Evolutionary conservation across 2,329 filamentous ascomycete genomes (phyloP).

Genomic region (Fusarium sp.): DNA sequence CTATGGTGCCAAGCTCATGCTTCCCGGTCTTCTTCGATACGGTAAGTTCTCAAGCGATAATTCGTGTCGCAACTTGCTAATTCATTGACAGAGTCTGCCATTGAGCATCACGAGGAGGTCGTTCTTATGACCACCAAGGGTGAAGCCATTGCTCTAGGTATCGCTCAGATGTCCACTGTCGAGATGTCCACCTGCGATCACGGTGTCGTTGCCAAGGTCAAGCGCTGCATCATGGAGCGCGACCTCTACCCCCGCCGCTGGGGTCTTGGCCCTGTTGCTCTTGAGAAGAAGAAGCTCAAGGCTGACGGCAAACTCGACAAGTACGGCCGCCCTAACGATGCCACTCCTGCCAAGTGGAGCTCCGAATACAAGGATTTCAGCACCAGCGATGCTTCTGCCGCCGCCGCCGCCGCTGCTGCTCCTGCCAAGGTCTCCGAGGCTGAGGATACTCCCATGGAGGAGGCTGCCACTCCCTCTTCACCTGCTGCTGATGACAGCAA

Average conservation of each 20-base stretch:
- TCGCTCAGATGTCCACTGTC: slow-evolving; percentile 97
- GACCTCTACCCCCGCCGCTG: slow-evolving; percentile 96
- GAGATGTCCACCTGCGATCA: slow-evolving; percentile 98
- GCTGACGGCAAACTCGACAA: slow-evolving; percentile 98
- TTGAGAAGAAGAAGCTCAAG: slow-evolving; percentile 99
- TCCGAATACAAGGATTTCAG: slow-evolving; percentile 91
- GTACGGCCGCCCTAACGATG: slow-evolving; percentile 91
- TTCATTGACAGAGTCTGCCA: slow-evolving; percentile 74
- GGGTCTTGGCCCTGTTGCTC: slow-evolving; percentile 91
- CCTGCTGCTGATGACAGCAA: slow-evolving; percentile 65
- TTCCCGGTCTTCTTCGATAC: slow-evolving; percentile 93
- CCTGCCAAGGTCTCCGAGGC: slow-evolving; percentile 50
- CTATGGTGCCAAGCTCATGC: slow-evolving; percentile 99
- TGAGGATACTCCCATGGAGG: slow-evolving; percentile 52
- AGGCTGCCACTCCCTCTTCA: slow-evolving; percentile 50
- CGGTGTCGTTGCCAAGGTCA: slow-evolving; percentile 97
- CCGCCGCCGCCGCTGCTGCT: slow-evolving; percentile 56
- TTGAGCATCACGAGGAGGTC: slow-evolving; percentile 95
- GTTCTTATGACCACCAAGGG: slow-evolving; percentile 99
- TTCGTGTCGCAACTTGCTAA: slow-evolving; percentile 41
- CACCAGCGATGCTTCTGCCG: slow-evolving; percentile 60
- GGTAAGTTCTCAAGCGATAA: slow-evolving; percentile 62
- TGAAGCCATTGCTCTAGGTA: slow-evolving; percentile 95
- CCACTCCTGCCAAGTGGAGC: slow-evolving; percentile 93
- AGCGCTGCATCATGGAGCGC: slow-evolving; percentile 99